phyloP scores from a whole-genome alignment of 202 grass and related monocot species.

The Elaeis oleifera region DNA sequence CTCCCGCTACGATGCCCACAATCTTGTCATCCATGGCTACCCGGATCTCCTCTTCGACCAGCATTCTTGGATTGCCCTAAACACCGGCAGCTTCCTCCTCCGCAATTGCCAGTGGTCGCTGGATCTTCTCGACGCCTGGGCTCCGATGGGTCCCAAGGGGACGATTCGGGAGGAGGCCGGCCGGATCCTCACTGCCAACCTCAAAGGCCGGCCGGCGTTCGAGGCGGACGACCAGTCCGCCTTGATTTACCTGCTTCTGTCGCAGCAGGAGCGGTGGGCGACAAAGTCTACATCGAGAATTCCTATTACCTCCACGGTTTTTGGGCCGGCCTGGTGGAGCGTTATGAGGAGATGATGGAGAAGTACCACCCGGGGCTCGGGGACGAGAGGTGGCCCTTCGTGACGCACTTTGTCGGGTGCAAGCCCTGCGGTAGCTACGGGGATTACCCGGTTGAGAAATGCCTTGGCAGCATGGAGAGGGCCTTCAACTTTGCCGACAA shows the following conservation, averaged over 20 bases:
- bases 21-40: conserved; percentile 92
- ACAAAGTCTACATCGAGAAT: conserved; percentile 80
- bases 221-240: conserved; percentile 94
- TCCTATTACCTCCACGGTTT: conserved; percentile 87
- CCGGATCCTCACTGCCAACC: conserved; percentile 62
- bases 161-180: conserved; percentile 51
- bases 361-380: conserved; percentile 77
- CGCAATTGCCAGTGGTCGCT: conserved; percentile 95
- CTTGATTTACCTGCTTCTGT: conserved; percentile 72
- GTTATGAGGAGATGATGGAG: conserved; percentile 95
- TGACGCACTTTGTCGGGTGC: conserved; percentile 92
- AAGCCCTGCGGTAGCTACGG: conserved; percentile 93
- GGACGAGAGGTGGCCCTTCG: conserved; percentile 89
- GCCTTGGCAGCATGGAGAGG: conserved; percentile 88
- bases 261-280: conserved; percentile 63
- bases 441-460: conserved; percentile 77
- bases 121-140: conserved; percentile 75
- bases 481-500: conserved; percentile 95
- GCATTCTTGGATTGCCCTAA: conserved; percentile 86
- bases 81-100: conserved; percentile 89
- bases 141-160: conserved; percentile 84
- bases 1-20: conserved; percentile 43
- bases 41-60: conserved; percentile 75
- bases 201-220: conserved; percentile 73
- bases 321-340: conserved; percentile 81